These are phyloP conservation scores for Neltuma alba DNA, from an alignment of 306 rosid genomes.

Conservation along the genomic window DNA sequence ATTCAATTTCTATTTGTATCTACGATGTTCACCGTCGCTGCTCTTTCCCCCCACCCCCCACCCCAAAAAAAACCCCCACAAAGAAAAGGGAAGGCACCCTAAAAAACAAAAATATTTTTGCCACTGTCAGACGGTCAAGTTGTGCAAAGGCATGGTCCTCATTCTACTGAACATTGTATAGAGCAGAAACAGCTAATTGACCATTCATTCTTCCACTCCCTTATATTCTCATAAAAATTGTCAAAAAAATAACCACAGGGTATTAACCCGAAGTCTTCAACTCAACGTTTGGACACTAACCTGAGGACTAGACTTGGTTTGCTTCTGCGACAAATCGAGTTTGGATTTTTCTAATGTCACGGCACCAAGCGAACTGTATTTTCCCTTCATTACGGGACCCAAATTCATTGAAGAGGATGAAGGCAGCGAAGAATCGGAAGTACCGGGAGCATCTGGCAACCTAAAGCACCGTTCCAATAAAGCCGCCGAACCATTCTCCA, in stretches of 20 bases:
- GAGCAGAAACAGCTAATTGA: neutral
- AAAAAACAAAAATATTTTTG: no score
- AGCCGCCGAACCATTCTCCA: constrained; percentile 41
- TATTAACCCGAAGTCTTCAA: neutral
- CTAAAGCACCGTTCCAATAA: constrained; percentile 67
- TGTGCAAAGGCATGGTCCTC: neutral
- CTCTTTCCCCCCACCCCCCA: no score
- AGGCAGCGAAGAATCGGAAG: constrained; percentile 11
- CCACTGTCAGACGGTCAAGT: neutral
- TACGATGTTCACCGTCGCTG: neutral
- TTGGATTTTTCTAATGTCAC: constrained; percentile 90
- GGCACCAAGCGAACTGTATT: constrained; percentile 74
- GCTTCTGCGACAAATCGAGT: constrained; percentile 76
- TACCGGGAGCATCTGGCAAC: constrained; percentile 40
- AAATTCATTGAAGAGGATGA: constrained; percentile 13
- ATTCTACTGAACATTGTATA: neutral
- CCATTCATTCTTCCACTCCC: neutral
- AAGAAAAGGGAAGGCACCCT: neutral
- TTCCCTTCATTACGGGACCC: constrained; percentile 73
- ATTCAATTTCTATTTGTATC: neutral
- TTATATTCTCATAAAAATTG: neutral
- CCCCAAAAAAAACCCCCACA: no score
- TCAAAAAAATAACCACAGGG: neutral
- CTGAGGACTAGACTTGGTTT: constrained; percentile 75
- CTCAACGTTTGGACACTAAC: constrained; percentile 41